Evolutionary conservation across 768 basidiomycete genomes (phyloP).

Genomic region (Rhizopogon rudus): DNA sequence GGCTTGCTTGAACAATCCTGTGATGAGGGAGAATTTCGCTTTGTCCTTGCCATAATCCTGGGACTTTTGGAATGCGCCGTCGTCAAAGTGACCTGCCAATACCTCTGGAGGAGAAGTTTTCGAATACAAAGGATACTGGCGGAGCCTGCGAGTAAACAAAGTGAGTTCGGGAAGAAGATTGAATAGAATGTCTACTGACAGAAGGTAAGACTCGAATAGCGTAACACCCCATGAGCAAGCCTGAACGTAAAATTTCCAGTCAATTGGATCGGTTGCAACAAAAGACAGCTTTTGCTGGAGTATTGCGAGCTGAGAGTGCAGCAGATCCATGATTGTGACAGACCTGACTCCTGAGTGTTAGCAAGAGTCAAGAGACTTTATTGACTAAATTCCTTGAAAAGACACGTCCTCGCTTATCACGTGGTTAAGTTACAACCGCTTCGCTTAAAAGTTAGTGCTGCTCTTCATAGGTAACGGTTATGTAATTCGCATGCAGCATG

Average conservation of each 20-base stretch:
- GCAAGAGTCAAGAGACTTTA: background rate
- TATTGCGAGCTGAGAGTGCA: slow-evolving; percentile 50
- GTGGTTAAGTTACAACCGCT: too few species aligned
- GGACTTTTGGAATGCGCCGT: slow-evolving; percentile 78
- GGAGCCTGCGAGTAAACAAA: slow-evolving; percentile 36
- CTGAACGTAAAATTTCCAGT: slow-evolving; percentile 85
- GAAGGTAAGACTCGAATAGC: slow-evolving; percentile 82
- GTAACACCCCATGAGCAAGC: slow-evolving; percentile 70
- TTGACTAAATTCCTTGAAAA: too few species aligned
- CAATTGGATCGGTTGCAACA: slow-evolving; percentile 63
- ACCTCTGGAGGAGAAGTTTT: slow-evolving; percentile 67
- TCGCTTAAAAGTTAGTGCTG: too few species aligned
- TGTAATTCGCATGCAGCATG: too few species aligned
- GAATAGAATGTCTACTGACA: slow-evolving; percentile 46
- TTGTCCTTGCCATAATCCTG: slow-evolving; percentile 92
- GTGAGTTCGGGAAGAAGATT: background rate
- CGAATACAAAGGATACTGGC: slow-evolving; percentile 84
- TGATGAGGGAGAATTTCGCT: slow-evolving; percentile 73
- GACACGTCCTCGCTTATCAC: too few species aligned
- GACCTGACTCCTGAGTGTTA: background rate
- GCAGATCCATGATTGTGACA: slow-evolving; percentile 47
- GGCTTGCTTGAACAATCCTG: slow-evolving; percentile 68
- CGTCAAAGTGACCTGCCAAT: slow-evolving; percentile 62
- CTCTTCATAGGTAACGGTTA: too few species aligned
- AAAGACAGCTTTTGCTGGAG: slow-evolving; percentile 65